These are phyloP conservation scores for Vitis hybrid DNA, from an alignment of 177 flowering plant genomes.

Conservation along the genomic window DNA sequence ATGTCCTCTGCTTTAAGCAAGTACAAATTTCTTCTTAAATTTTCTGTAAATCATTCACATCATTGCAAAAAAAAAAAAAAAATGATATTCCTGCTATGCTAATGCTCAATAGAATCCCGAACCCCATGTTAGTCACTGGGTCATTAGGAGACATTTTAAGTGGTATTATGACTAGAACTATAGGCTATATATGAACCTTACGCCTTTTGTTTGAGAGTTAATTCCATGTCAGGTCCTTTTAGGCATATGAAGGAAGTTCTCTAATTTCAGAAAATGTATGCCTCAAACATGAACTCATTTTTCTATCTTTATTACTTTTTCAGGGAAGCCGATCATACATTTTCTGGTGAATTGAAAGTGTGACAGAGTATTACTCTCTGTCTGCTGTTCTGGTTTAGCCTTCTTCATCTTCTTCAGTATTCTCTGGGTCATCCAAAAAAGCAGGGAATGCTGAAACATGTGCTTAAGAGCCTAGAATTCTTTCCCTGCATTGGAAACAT, in stretches of 20 bases:
- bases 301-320: too few relatives aligned
- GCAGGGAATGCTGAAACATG: constrained; percentile 92
- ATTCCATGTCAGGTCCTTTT: too few relatives aligned
- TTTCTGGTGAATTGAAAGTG: not conserved
- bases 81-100: not conserved
- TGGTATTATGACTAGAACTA: too few relatives aligned
- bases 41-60: not conserved
- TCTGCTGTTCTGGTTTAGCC: not conserved
- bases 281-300: too few relatives aligned
- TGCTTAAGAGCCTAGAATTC: constrained; percentile 44
- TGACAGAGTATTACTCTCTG: not conserved
- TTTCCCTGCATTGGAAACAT: constrained; percentile 26
- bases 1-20: not conserved
- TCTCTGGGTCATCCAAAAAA: constrained; percentile 14
- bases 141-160: too few relatives aligned
- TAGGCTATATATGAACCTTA: too few relatives aligned
- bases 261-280: too few relatives aligned
- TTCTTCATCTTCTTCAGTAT: constrained; percentile 13
- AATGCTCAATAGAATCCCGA: not conserved
- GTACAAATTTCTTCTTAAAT: not conserved
- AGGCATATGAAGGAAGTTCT: too few relatives aligned
- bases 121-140: too few relatives aligned
- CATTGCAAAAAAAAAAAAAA: not conserved
- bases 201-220: too few relatives aligned
- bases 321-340: not conserved